Evolutionary conservation across 2,329 filamentous ascomycete species (phyloP).

Genomic region (Ilyonectria destructans): DNA sequence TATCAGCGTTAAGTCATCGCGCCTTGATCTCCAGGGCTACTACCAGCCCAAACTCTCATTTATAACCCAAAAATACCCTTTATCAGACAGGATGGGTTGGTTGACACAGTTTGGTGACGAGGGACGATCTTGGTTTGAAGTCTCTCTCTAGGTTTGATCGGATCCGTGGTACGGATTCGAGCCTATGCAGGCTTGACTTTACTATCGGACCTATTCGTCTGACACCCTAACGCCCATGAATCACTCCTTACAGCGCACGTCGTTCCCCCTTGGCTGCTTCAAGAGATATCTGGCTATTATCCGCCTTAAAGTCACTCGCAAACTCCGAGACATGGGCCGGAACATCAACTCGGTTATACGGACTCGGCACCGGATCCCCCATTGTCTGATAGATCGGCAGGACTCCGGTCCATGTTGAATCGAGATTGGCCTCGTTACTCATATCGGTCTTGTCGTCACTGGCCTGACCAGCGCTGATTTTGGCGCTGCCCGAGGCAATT

Average conservation of each 20-base stretch:
- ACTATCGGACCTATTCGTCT: too few species aligned
- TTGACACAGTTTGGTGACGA: too few species aligned
- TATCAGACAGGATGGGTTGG: too few species aligned
- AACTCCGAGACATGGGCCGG: slow-evolving; percentile 73
- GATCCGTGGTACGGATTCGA: too few species aligned
- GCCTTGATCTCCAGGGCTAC: too few species aligned
- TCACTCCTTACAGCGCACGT: slow-evolving; percentile 25
- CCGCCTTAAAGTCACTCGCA: slow-evolving; percentile 56
- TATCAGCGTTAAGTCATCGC: too few species aligned
- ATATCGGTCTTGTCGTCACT: slow-evolving; percentile 68
- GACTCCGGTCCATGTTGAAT: slow-evolving; percentile 70
- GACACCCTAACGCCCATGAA: neutral
- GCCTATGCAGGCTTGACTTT: too few species aligned
- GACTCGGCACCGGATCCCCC: slow-evolving; percentile 74
- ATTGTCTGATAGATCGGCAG: slow-evolving; percentile 76
- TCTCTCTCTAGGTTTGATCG: too few species aligned
- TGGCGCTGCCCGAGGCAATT: slow-evolving; percentile 82
- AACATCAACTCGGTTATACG: slow-evolving; percentile 73
- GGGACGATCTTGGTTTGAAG: too few species aligned
- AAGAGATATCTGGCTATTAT: slow-evolving; percentile 46
- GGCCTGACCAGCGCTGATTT: slow-evolving; percentile 78
- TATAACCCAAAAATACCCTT: too few species aligned
- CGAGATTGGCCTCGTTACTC: slow-evolving; percentile 60
- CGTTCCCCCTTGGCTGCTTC: slow-evolving; percentile 47
- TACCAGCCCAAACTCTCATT: too few species aligned